A percentile compares a stretch with the other conserved stretches of the same genome.
Evolutionary conservation across 1,139 yeast species (phyloP).

Genomic region (Suhomyces guaymorum): DNA sequence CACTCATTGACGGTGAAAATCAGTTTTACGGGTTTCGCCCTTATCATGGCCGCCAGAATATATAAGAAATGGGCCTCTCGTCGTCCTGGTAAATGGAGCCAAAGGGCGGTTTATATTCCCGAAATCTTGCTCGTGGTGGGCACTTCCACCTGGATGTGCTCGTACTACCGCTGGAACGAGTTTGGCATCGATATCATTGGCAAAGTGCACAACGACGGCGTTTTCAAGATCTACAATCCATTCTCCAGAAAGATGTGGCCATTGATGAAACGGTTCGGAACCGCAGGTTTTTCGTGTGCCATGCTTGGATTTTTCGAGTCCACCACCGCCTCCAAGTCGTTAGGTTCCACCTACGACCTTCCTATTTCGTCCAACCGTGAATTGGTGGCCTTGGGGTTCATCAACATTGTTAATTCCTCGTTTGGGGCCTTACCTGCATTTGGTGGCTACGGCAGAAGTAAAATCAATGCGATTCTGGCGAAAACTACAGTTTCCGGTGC

Average conservation of each 20-base stretch:
- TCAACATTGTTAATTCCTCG: slow-evolving; percentile 64
- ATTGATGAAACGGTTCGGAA: slow-evolving; percentile 45
- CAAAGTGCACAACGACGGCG: slow-evolving; percentile 42
- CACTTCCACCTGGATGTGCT: slow-evolving; percentile 59
- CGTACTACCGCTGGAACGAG: slow-evolving; percentile 53
- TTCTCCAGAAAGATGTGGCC: slow-evolving; percentile 27
- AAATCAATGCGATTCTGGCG: slow-evolving; percentile 83
- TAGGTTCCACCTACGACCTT: slow-evolving; percentile 63
- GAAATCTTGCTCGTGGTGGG: slow-evolving; percentile 80
- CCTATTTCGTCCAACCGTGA: slow-evolving; percentile 77
- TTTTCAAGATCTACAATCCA: slow-evolving; percentile 37
- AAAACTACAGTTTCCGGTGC: slow-evolving; percentile 82
- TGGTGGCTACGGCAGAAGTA: slow-evolving; percentile 95
- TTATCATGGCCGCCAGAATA: slow-evolving; percentile 42
- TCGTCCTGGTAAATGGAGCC: slow-evolving; percentile 17
- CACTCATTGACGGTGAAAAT: slow-evolving; percentile 55
- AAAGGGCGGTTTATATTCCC: slow-evolving; percentile 60
- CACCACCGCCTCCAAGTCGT: slow-evolving; percentile 85
- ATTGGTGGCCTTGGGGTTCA: slow-evolving; percentile 77
- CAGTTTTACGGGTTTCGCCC: slow-evolving; percentile 48
- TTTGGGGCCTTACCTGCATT: slow-evolving; percentile 89
- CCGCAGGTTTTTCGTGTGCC: slow-evolving; percentile 74
- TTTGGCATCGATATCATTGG: slow-evolving; percentile 73
- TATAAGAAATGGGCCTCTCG: slow-evolving; percentile 40
- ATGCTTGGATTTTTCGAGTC: slow-evolving; percentile 91